Evolutionary conservation across 352 stramenopile species (phyloP), one percentile per base, ranked within the genome.

Genomic region (Plasmopara muralis): DNA sequence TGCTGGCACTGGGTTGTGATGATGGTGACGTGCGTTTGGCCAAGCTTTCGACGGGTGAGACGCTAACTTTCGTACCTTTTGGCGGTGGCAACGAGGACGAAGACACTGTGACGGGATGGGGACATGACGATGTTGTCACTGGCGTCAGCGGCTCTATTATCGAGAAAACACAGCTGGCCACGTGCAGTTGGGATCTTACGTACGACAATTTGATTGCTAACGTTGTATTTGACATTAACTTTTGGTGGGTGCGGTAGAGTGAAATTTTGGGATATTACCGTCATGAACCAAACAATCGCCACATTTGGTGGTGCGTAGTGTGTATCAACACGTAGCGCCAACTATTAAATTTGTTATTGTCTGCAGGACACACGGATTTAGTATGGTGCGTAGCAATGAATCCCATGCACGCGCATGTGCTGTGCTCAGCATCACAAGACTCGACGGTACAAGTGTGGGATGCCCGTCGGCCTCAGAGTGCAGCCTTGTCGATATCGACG

Each of bases 381-480:
- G 73, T 93, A 29, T 93, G 82, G 82, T 64, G 57, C 28, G 70
- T 93, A 25, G 66, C 68, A 5, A 74, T 74, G 64, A 83, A 72
- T 39, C 68, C 70, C 1, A 54, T 41, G 13, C 51, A 75, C 28
- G 64, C 66, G 2, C 60, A 74, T 39, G 15, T 81, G 46, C 56
- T 87, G 13, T 81, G 72, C 14, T 81, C 79, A 14, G 75, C 74
- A 0, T 79, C 79, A 9, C 77, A 90, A 35, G 82, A 93, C 50
- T 55, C 62, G 30, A 87, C 77, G 1, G 77, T 89, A 39, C 73
- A 83, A 40, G 50, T 93, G 15, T 93, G 82, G 82, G 79, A 93
- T 50, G 62, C 72, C 39, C 79, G 82, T n/a, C 63, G 69, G 33
- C 60, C 70, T 33, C 64, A 75, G 40, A 49, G 61, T 4, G 66